A percentile compares a stretch with the other conserved stretches of the same genome.
Conservation (phyloP, 345 rosid genomes). For the Carallia brachiata region DNA sequence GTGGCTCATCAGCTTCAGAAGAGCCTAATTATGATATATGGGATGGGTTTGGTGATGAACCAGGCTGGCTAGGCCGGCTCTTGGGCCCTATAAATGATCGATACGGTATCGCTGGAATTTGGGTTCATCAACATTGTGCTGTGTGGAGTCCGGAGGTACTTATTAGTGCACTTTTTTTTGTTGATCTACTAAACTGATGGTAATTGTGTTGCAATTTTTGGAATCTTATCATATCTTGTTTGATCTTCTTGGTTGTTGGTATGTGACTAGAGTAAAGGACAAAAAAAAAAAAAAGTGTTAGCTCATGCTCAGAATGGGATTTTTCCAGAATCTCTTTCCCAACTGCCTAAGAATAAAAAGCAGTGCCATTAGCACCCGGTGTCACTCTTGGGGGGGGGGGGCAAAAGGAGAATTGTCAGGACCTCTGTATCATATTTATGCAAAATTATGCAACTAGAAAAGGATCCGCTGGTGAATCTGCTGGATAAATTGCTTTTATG, state of each 20-base stretch:
- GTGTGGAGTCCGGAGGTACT: slow-evolving; percentile 98
- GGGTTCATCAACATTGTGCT: slow-evolving; percentile 99
- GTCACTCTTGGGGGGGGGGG: no score
- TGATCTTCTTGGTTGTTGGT: neutral
- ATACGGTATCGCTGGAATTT: slow-evolving; percentile 91
- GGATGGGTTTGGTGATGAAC: slow-evolving; percentile 96
- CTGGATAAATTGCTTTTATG: no score
- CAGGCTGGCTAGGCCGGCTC: slow-evolving; percentile 94
- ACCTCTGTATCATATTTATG: no score
- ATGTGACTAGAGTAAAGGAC: no score
- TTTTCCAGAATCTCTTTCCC: no score
- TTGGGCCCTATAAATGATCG: slow-evolving; percentile 95
- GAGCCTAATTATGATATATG: slow-evolving; percentile 77
- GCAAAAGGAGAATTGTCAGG: no score
- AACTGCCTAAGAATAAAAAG: no score
- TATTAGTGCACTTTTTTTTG: neutral
- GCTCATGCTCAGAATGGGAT: no score
- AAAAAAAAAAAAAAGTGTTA: no score
- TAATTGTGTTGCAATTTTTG: neutral
- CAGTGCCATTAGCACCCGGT: no score
- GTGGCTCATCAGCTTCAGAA: slow-evolving; percentile 84
- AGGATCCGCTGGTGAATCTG: no score
- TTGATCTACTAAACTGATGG: neutral
- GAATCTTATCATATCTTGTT: neutral
- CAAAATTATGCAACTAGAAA: no score